A percentile compares a stretch with the other conserved stretches of the same genome.
These are phyloP conservation scores for Fusarium sp. DNA, from an alignment of 2,329 filamentous ascomycete genomes.

Conservation along the genomic window DNA sequence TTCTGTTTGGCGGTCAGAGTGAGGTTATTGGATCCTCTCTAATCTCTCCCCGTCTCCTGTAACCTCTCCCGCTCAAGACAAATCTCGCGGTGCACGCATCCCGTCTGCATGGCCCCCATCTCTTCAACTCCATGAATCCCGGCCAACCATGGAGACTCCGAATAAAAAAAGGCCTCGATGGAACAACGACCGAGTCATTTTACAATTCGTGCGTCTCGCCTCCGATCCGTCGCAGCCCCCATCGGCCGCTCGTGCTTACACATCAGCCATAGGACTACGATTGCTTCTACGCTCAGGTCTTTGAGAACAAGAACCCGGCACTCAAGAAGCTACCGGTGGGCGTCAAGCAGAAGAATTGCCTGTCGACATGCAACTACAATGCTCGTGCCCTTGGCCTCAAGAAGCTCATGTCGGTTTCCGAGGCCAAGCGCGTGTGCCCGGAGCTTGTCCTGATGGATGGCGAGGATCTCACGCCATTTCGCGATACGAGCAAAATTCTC, in stretches of 20 bases:
- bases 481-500: constrained; percentile 85
- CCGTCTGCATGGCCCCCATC: constrained; percentile 8
- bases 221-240: neutral
- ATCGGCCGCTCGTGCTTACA: constrained; percentile 25
- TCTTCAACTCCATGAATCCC: neutral
- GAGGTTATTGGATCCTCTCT: neutral
- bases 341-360: constrained; percentile 92
- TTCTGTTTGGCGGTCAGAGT: neutral
- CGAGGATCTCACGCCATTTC: constrained; percentile 87
- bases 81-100: neutral
- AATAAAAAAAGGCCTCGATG: constrained; percentile 54
- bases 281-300: constrained; percentile 94
- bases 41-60: neutral
- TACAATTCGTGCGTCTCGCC: constrained; percentile 78
- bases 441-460: constrained; percentile 88
- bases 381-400: constrained; percentile 78
- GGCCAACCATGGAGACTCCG: constrained; percentile 46
- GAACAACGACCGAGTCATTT: constrained; percentile 75
- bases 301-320: constrained; percentile 82
- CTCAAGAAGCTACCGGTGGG: constrained; percentile 81
- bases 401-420: constrained; percentile 87
- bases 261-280: constrained; percentile 73
- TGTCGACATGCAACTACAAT: constrained; percentile 95
- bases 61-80: neutral
- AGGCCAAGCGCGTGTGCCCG: constrained; percentile 83